A percentile compares a stretch with the other conserved stretches of the same genome.
Conservation (phyloP, 2,329 filamentous ascomycete species). For the Epichloe scottii region DNA sequence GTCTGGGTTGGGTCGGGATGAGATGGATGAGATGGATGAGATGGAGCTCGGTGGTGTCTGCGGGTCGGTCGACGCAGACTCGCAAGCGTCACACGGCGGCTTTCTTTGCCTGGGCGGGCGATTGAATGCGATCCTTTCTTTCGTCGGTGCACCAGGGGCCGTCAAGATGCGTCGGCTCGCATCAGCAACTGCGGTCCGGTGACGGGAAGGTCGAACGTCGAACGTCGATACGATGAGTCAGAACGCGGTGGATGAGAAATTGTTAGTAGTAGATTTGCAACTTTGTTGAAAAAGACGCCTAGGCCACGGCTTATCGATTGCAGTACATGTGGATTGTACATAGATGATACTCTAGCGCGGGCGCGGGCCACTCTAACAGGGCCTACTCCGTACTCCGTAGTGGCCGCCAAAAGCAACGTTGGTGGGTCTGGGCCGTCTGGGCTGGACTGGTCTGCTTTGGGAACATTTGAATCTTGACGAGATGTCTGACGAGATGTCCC, state of each 20-base stretch:
- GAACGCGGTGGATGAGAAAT: neutral
- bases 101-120: neutral
- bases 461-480: too few relatives aligned
- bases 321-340: too few relatives aligned
- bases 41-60: neutral
- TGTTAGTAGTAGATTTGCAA: neutral
- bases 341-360: neutral
- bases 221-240: too few relatives aligned
- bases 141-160: neutral
- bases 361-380: too few relatives aligned
- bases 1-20: neutral
- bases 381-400: too few relatives aligned
- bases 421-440: too few relatives aligned
- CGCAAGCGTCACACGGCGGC: neutral
- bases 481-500: too few relatives aligned
- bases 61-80: neutral
- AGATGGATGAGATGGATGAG: neutral
- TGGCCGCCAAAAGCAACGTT: too few relatives aligned
- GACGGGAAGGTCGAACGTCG: too few relatives aligned
- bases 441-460: too few relatives aligned
- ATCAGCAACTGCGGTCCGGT: too few relatives aligned
- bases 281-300: neutral
- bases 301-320: constrained; percentile 4
- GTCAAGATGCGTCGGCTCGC: neutral
- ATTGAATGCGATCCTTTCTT: neutral